These are phyloP conservation scores for Biscutella auriculata DNA, from an alignment of 441 rosid species.

Conservation along the genomic window DNA sequence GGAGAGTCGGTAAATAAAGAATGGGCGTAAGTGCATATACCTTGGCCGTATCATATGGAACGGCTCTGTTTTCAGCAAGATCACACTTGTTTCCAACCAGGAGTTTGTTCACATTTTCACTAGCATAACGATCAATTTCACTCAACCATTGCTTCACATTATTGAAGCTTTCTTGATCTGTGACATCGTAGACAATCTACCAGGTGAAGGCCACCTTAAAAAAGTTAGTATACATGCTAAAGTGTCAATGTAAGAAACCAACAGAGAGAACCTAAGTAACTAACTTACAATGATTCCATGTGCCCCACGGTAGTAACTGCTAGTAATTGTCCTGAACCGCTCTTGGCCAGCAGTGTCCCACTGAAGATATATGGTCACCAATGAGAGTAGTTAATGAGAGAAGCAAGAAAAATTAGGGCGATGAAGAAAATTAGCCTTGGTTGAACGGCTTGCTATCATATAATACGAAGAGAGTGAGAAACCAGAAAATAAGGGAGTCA, in stretches of 20 bases:
- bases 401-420: neutral
- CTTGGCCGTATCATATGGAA: conserved; percentile 48
- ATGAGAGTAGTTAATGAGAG: neutral
- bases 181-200: conserved; percentile 58
- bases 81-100: conserved; percentile 56
- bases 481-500: neutral
- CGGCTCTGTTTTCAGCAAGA: conserved; percentile 39
- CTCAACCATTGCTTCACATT: conserved; percentile 52
- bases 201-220: neutral
- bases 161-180: conserved; percentile 57
- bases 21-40: conserved; percentile 14
- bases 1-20: neutral
- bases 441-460: neutral
- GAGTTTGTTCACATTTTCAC: conserved; percentile 51
- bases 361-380: conserved; percentile 16
- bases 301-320: conserved; percentile 68
- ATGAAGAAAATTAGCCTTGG: neutral
- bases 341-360: conserved; percentile 80
- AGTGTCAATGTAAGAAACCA: neutral
- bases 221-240: neutral
- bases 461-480: neutral
- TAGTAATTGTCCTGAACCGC: conserved; percentile 61
- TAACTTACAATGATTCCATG: conserved; percentile 45
- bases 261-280: neutral
- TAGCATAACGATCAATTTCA: conserved; percentile 53